Conservation (phyloP, 768 basidiomycete species). For the Suillus bovinus region DNA sequence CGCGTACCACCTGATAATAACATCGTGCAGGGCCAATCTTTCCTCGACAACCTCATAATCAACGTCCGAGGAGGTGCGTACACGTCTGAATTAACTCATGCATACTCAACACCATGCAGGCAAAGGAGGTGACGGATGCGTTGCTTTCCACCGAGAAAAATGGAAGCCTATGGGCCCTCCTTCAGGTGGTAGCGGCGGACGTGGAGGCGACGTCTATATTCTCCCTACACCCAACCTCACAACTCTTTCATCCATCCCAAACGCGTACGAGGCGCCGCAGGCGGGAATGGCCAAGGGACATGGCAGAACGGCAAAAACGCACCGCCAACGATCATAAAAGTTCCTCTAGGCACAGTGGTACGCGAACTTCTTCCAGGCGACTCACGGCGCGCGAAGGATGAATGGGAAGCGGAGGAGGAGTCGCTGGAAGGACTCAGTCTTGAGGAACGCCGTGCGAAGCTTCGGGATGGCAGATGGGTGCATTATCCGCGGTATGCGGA, state of each 20-base stretch:
- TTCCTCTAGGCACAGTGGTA: conserved; percentile 91
- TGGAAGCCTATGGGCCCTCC: conserved; percentile 83
- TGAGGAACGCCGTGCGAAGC: conserved; percentile 52
- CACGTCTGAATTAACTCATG: neutral
- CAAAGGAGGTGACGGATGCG: conserved; percentile 87
- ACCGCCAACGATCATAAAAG: conserved; percentile 69
- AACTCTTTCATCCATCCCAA: conserved; percentile 71
- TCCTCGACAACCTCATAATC: conserved; percentile 82
- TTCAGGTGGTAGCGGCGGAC: conserved; percentile 91
- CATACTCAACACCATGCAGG: conserved; percentile 44
- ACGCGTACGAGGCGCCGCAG: conserved; percentile 65
- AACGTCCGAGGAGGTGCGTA: conserved; percentile 71
- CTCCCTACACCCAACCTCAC: conserved; percentile 76
- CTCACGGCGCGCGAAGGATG: conserved; percentile 60
- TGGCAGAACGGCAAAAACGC: conserved; percentile 85
- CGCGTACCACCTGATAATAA: conserved; percentile 11
- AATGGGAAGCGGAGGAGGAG: conserved; percentile 75
- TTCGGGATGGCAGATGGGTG: conserved; percentile 71
- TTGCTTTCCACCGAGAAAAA: conserved; percentile 91
- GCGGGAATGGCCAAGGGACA: conserved; percentile 75
- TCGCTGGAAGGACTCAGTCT: conserved; percentile 46
- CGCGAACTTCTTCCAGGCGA: conserved; percentile 71
- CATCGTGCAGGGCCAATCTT: conserved; percentile 61
- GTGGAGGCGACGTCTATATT: conserved; percentile 86
- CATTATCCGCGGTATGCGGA: conserved; percentile 75